These are phyloP conservation scores for Wakefieldia striispora DNA, from an alignment of 768 basidiomycete species.

Conservation along the genomic window DNA sequence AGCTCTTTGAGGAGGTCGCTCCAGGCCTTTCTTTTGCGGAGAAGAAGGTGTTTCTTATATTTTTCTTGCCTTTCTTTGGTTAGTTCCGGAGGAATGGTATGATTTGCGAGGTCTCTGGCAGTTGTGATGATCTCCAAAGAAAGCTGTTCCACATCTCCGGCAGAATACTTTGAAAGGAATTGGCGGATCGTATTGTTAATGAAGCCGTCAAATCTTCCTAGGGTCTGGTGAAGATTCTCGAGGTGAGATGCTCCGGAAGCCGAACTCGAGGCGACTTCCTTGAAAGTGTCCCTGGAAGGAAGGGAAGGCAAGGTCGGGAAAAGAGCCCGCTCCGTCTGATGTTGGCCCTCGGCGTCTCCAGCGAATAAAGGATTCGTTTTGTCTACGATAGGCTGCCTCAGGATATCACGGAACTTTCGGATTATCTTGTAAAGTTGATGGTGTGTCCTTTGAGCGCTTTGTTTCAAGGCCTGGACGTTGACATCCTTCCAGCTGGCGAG, in stretches of 20 bases:
- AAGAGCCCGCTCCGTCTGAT: constrained; percentile 9
- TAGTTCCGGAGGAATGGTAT: constrained; percentile 41
- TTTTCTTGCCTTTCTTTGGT: constrained; percentile 54
- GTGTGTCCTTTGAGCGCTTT: constrained; percentile 88
- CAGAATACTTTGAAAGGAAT: constrained; percentile 40
- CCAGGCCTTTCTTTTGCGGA: constrained; percentile 87
- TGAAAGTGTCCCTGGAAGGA: not conserved
- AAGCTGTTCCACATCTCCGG: constrained; percentile 50
- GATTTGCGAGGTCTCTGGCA: constrained; percentile 52
- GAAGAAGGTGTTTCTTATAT: constrained; percentile 68
- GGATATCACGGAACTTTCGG: constrained; percentile 85
- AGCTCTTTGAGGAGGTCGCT: constrained; percentile 89
- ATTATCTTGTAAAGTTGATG: constrained; percentile 87
- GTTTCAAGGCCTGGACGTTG: constrained; percentile 90
- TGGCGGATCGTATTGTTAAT: constrained; percentile 41
- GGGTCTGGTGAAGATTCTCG: constrained; percentile 49
- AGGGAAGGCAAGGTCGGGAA: not conserved
- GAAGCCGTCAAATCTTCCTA: constrained; percentile 46
- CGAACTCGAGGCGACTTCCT: constrained; percentile 2
- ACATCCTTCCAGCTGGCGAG: constrained; percentile 98
- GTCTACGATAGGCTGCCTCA: constrained; percentile 67
- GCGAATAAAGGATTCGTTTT: constrained; percentile 39
- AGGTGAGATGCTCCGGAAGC: constrained; percentile 36
- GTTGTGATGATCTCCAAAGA: constrained; percentile 64
- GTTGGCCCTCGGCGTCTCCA: constrained; percentile 34